phyloP scores from a whole-genome alignment of 495 filamentous ascomycete species.

The Daldinia grandis region DNA sequence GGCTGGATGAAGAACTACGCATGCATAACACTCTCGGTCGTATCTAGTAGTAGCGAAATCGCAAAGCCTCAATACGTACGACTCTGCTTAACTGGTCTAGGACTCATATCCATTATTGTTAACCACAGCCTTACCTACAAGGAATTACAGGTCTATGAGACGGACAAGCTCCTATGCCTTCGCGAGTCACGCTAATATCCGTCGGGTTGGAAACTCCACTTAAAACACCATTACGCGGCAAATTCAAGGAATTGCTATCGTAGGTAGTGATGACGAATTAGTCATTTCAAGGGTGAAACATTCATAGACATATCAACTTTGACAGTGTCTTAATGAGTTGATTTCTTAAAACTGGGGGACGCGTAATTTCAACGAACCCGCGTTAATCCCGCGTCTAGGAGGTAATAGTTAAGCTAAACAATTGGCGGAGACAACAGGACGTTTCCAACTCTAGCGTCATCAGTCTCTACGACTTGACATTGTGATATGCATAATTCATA shows the following conservation, averaged over 20 bases:
- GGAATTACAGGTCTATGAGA: not conserved
- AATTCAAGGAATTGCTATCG: not conserved
- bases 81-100: not conserved
- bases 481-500: not conserved
- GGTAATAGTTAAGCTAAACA: not conserved
- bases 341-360: not conserved
- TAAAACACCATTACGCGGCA: not conserved
- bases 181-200: not conserved
- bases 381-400: not conserved
- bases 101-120: not conserved
- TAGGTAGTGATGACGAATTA: not conserved
- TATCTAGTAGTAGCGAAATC: not conserved
- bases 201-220: not conserved
- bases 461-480: not conserved
- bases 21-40: not conserved
- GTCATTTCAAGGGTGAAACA: not conserved
- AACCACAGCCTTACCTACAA: not conserved
- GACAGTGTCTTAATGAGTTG: not conserved
- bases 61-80: not conserved
- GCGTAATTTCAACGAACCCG: not conserved
- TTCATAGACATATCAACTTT: not conserved
- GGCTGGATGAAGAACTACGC: not conserved
- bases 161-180: not conserved
- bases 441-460: not conserved
- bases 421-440: not conserved